phyloP scores from a whole-genome alignment of 495 filamentous ascomycete species.

The Thermothielavioides terrestris region DNA sequence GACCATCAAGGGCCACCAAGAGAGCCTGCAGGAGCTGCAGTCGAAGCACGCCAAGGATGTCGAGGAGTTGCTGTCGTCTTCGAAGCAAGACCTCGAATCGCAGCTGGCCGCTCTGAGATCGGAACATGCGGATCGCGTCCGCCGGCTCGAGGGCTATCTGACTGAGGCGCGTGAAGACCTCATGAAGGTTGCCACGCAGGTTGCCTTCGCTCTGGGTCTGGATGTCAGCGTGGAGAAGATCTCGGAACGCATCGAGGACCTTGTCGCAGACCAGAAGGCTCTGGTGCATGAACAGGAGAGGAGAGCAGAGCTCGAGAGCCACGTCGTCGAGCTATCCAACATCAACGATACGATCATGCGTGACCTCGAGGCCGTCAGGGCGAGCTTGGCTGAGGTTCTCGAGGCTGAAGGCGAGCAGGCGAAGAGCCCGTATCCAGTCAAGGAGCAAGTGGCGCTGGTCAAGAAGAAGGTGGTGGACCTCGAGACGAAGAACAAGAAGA shows the following conservation, averaged over 20 bases:
- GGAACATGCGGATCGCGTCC: constrained; percentile 53
- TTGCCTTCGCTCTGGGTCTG: constrained; percentile 44
- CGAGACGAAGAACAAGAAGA: constrained; percentile 64
- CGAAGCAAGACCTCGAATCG: constrained; percentile 34
- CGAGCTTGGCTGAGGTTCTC: constrained; percentile 37
- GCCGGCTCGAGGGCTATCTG: constrained; percentile 59
- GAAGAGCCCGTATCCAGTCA: constrained; percentile 50
- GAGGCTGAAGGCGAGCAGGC: constrained; percentile 27
- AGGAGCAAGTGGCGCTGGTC: constrained; percentile 61
- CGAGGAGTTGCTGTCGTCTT: constrained; percentile 38
- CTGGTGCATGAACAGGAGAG: constrained; percentile 49
- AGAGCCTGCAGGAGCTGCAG: constrained; percentile 37
- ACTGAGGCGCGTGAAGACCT: constrained; percentile 61
- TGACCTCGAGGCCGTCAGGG: constrained; percentile 45
- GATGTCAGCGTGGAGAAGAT: constrained; percentile 49
- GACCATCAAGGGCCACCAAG: constrained; percentile 40
- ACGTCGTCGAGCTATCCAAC: constrained; percentile 40
- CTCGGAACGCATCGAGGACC: constrained; percentile 42
- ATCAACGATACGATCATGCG: constrained; percentile 49
- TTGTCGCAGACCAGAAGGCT: constrained; percentile 41
- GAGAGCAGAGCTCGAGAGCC: constrained; percentile 39
- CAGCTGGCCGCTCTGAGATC: constrained; percentile 37
- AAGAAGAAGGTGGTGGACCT: constrained; percentile 62
- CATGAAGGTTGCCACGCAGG: constrained; percentile 49
- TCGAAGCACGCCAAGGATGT: constrained; percentile 38